phyloP scores from a whole-genome alignment of 768 basidiomycete genomes.

The Amanita fuliginea region DNA sequence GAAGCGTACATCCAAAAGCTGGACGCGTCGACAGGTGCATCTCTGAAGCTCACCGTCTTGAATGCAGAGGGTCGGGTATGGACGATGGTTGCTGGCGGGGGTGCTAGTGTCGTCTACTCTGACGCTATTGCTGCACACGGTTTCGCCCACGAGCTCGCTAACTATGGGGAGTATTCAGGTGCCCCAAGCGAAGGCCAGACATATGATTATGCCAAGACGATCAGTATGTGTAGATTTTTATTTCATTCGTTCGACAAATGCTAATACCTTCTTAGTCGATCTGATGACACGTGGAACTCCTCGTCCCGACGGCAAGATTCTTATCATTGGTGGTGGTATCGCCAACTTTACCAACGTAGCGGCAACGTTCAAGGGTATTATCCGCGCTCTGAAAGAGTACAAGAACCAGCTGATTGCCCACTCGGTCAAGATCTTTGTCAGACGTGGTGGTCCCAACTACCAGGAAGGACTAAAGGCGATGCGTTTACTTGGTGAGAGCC shows the following conservation, averaged over 20 bases:
- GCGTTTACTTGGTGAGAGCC: constrained; percentile 91
- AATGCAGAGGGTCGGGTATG: constrained; percentile 93
- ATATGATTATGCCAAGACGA: constrained; percentile 99
- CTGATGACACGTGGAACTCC: constrained; percentile 87
- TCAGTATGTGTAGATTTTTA: constrained; percentile 61
- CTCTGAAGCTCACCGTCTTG: constrained; percentile 94
- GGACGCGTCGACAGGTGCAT: constrained; percentile 94
- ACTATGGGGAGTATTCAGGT: constrained; percentile 99
- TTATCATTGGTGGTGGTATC: constrained; percentile 99
- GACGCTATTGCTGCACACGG: constrained; percentile 88
- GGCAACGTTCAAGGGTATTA: constrained; percentile 99
- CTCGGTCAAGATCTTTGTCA: constrained; percentile 90
- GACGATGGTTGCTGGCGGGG: constrained; percentile 99
- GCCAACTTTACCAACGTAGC: constrained; percentile 99
- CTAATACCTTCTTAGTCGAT: constrained; percentile 45
- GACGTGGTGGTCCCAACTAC: constrained; percentile 98
- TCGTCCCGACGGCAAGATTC: constrained; percentile 84
- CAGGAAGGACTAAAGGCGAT: constrained; percentile 97
- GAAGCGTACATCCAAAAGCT: constrained; percentile 99
- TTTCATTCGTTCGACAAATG: neutral
- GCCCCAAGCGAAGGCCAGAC: constrained; percentile 98
- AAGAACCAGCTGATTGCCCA: constrained; percentile 75
- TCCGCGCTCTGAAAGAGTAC: constrained; percentile 90
- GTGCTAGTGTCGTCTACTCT: constrained; percentile 58
- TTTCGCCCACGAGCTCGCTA: constrained; percentile 94